Evolutionary conservation across 2,329 filamentous ascomycete species (phyloP), one percentile per base, ranked within the genome.

Genomic region (Aspergillus pseudonomiae): DNA sequence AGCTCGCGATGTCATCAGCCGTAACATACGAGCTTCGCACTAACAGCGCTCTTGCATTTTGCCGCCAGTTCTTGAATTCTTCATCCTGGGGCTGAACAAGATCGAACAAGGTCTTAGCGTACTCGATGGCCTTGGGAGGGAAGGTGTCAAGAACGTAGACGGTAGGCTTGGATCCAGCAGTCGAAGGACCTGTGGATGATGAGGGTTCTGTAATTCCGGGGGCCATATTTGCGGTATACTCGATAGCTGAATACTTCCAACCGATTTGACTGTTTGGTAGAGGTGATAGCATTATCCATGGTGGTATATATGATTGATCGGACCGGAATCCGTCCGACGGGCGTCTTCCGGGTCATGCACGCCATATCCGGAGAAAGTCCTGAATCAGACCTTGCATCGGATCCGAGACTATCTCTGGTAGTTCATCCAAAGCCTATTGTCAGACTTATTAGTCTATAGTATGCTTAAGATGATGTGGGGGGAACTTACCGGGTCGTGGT

Each of bases 41-140:
- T 1, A 83, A 66, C 1, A 83, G 69, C 11, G 76, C 79, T 3
- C 76, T 67, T 0, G 80, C 81, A 4, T 82, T 77, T 24, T 77
- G 64, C 11, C 74, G 72, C 81, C 80, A 84, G n/a, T 79, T 69
- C 1, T 63, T 39, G 39, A 79, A 72, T 1, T 74, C 73, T 1
- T 76, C 71, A 28, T 81, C 72, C 12, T 68, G 70, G 0, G 75
- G 73, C 0, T 75, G 70, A 46, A 83, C 72, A 9, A 77, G 71
- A 14, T 81, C 74, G 70, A 82, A 83, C 19, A 78, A 65, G 4
- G 73, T 68, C 57, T 78, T 71, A 6, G 74, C 75, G 52, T 76
- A 41, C 16, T 41, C 39, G 39, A 41, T 41, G 19, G 39, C 39
- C 39, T n/a, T 19, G 7, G 39, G 39, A 41, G 39, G 39, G 39